These are phyloP conservation scores for Diaporthe citri DNA, from an alignment of 2,329 filamentous ascomycete genomes.

Conservation along the genomic window DNA sequence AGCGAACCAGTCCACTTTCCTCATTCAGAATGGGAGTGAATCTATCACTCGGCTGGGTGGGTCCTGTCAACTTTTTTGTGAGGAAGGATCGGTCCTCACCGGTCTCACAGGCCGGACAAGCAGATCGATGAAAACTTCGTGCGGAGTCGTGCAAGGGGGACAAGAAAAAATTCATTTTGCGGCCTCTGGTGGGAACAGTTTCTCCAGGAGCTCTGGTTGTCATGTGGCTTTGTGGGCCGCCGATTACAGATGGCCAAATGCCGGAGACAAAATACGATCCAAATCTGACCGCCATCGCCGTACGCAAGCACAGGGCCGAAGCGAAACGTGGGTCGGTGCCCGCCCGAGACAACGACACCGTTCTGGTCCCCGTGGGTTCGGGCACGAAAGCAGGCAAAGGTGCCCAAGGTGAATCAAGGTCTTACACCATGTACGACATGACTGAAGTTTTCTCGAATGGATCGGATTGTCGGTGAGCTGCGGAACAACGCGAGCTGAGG, in stretches of 20 bases:
- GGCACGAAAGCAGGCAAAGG: slow-evolving; percentile 36
- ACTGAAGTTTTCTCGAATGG: slow-evolving; percentile 36
- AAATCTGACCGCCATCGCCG: slow-evolving; percentile 40
- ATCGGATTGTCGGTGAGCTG: slow-evolving; percentile 40
- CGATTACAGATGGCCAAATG: slow-evolving; percentile 30
- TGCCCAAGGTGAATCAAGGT: slow-evolving; percentile 38
- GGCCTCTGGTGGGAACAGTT: slow-evolving; percentile 28
- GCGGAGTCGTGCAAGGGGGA: slow-evolving; percentile 34
- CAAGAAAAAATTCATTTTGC: slow-evolving; percentile 27
- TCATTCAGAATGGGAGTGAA: slow-evolving; percentile 35
- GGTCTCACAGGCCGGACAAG: slow-evolving; percentile 34
- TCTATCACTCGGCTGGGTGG: slow-evolving; percentile 38
- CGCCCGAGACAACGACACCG: slow-evolving; percentile 37
- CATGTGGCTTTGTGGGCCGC: slow-evolving; percentile 37
- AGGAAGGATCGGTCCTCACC: slow-evolving; percentile 34
- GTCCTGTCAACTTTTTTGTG: slow-evolving; percentile 33
- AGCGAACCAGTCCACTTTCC: slow-evolving; percentile 34
- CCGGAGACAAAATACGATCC: slow-evolving; percentile 19
- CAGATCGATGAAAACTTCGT: slow-evolving; percentile 34
- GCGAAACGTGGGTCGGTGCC: slow-evolving; percentile 41
- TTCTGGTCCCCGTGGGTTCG: slow-evolving; percentile 38
- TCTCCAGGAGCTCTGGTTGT: slow-evolving; percentile 29
- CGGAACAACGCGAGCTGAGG: slow-evolving; percentile 29
- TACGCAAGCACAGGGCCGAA: slow-evolving; percentile 37
- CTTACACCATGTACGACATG: slow-evolving; percentile 35